Base-by-base conservation (phyloP, 2,329 filamentous ascomycete species). In the Rhexocercosporidium sp. region DNA sequence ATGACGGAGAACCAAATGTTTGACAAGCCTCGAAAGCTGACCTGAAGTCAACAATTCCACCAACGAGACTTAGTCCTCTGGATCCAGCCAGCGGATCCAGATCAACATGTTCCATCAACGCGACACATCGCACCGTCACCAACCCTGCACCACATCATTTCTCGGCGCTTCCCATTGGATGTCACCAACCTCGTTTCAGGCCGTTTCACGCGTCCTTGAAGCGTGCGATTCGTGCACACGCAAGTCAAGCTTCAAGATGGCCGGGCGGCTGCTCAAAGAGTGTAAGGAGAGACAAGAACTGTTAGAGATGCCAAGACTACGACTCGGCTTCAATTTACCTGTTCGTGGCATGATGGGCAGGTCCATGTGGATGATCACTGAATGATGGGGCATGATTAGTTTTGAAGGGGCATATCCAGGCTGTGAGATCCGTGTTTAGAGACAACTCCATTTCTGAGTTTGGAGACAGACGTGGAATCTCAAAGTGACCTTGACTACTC, bases 271-370 rank as follows among this genome's bases (percentile, higher is more conserved):
- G 11, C 57, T 22, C 57, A 60, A 31, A 44, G 25, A 18, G 16
- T 44, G 20, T 37, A 59, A 59, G 14, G 22, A 59, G 56, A 60
- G 57, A 60, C 57, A 60, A 3, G 39, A 6, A 31, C 25, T 60
- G 57, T 60, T 47, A 44, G 57, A 60, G 39, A 60, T 60, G 41
- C 57, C 57, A 60, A 60, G 57, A 46, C 16, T 47, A 25, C 22
- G 57, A 60, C 57, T 46, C 57, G 25, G 57, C 39, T 60, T 60
- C 22, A 47, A 14, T 60, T 44, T 18, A 34, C 57, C 39, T 60
- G 25, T 46, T 60, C 25, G 25, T 44, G 37, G 22, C 11, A 20
- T 59, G 37, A 37, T 59, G 22, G 22, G 37, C 44, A 16, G n/a
- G 29, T 41, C 56, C 39, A 22, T 31, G n/a, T 31, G 57, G 25